phyloP scores from a whole-genome alignment of 2,329 filamentous ascomycete genomes.

The Cladosporium sp. region DNA sequence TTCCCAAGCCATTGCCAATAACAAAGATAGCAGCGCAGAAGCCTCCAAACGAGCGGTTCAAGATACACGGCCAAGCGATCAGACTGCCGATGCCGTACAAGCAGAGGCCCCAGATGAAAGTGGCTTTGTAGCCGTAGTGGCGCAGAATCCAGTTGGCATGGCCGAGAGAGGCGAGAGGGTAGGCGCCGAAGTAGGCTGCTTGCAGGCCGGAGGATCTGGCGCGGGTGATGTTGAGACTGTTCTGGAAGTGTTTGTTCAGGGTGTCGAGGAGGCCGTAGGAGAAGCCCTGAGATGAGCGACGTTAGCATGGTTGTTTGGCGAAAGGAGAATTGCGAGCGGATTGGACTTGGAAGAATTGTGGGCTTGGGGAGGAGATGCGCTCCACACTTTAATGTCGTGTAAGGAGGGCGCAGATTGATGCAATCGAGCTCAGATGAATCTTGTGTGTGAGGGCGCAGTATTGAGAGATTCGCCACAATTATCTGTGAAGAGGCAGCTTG shows the following conservation, averaged over 20 bases:
- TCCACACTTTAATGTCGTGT: too few species aligned
- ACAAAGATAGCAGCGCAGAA: constrained; percentile 58
- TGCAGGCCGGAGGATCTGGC: constrained; percentile 44
- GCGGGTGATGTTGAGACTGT: constrained; percentile 40
- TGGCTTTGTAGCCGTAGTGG: constrained; percentile 46
- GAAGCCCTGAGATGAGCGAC: constrained; percentile 40
- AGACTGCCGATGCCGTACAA: constrained; percentile 56
- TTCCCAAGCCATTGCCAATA: constrained; percentile 39
- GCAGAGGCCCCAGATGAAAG: constrained; percentile 50
- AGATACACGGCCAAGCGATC: constrained; percentile 55
- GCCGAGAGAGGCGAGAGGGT: constrained; percentile 46
- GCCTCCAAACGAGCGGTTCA: constrained; percentile 54
- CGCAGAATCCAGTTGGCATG: constrained; percentile 46
- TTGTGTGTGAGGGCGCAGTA: too few species aligned
- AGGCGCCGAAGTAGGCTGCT: constrained; percentile 48
- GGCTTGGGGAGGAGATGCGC: too few species aligned
- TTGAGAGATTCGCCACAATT: too few species aligned
- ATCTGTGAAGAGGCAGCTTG: too few species aligned
- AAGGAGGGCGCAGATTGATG: too few species aligned
- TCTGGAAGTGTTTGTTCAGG: constrained; percentile 47
- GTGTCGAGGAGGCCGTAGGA: constrained; percentile 56
- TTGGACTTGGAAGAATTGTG: neutral
- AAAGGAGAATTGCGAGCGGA: neutral
- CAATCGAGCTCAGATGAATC: too few species aligned
- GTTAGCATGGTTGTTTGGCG: neutral